Percentiles rank a stretch among this genome's conserved stretches.
Conservation (phyloP, 2,329 filamentous ascomycete species). For the Parafenestella ontariensis region DNA sequence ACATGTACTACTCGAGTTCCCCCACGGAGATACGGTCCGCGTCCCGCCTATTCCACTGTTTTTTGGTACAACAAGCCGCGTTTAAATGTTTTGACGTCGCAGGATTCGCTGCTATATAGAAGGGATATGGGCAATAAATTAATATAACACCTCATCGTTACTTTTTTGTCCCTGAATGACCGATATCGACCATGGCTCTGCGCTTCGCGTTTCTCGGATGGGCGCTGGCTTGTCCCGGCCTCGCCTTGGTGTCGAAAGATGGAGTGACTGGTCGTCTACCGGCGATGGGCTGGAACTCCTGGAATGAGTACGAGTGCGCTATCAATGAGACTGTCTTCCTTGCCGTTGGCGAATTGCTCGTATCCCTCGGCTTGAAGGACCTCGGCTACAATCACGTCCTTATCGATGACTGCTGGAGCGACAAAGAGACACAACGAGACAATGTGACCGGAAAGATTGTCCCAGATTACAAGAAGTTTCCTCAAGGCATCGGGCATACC, state of each 20-base stretch:
- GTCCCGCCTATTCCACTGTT: no score
- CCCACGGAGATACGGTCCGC: no score
- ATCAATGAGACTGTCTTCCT: conserved; percentile 30
- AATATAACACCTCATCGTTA: no score
- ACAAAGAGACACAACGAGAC: conserved; percentile 51
- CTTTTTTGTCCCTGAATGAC: no score
- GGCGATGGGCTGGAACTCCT: conserved; percentile 33
- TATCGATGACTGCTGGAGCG: conserved; percentile 65
- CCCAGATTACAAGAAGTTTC: conserved; percentile 62
- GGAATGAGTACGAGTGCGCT: conserved; percentile 31
- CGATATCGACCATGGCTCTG: conserved; percentile 7
- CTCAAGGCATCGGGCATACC: conserved; percentile 62
- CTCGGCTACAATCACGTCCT: conserved; percentile 57
- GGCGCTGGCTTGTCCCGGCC: neutral
- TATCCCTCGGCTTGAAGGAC: conserved; percentile 28
- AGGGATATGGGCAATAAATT: no score
- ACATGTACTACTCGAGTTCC: no score
- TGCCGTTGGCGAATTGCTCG: conserved; percentile 18
- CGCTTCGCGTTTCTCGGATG: neutral
- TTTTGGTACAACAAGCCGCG: no score
- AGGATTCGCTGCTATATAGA: no score
- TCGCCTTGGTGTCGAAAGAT: conserved; percentile 14
- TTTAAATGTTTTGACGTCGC: no score
- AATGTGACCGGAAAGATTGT: conserved; percentile 45
- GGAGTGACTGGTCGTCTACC: conserved; percentile 23